Evolutionary conservation across 2,329 filamentous ascomycete species (phyloP).

Genomic region (Parascedosporium putredinis): DNA sequence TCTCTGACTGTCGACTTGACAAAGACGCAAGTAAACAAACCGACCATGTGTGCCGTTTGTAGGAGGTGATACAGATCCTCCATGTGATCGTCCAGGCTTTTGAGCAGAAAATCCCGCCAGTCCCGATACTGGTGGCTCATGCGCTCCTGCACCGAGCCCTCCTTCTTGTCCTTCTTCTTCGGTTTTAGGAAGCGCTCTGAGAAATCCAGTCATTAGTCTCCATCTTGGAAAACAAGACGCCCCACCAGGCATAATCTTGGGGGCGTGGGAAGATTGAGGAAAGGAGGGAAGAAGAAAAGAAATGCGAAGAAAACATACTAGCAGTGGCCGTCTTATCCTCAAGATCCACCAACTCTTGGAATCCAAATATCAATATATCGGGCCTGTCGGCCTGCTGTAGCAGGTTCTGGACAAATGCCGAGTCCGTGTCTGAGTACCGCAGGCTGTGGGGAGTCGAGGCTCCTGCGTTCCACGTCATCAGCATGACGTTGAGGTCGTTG

Average conservation of each 20-base stretch:
- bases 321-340: slow-evolving; percentile 96
- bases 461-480: slow-evolving; percentile 95
- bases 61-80: slow-evolving; percentile 74
- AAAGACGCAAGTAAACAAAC: slow-evolving; percentile 92
- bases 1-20: slow-evolving; percentile 70
- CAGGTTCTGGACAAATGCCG: slow-evolving; percentile 69
- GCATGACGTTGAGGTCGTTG: slow-evolving; percentile 64
- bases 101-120: slow-evolving; percentile 83
- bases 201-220: not conserved
- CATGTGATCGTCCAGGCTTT: slow-evolving; percentile 75
- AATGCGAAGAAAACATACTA: slow-evolving; percentile 39
- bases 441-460: slow-evolving; percentile 85
- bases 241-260: too few relatives aligned
- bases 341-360: slow-evolving; percentile 95
- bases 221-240: too few relatives aligned
- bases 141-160: slow-evolving; percentile 69
- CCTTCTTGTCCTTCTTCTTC: slow-evolving; percentile 72
- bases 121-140: slow-evolving; percentile 98
- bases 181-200: slow-evolving; percentile 83
- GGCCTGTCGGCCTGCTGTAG: slow-evolving; percentile 67
- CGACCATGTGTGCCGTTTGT: slow-evolving; percentile 72
- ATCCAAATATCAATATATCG: slow-evolving; percentile 89
- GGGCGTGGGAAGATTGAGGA: too few relatives aligned
- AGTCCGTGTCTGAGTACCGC: slow-evolving; percentile 58
- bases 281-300: not conserved